phyloP scores from a whole-genome alignment of 768 basidiomycete species.

The Boletus barrowsii region DNA sequence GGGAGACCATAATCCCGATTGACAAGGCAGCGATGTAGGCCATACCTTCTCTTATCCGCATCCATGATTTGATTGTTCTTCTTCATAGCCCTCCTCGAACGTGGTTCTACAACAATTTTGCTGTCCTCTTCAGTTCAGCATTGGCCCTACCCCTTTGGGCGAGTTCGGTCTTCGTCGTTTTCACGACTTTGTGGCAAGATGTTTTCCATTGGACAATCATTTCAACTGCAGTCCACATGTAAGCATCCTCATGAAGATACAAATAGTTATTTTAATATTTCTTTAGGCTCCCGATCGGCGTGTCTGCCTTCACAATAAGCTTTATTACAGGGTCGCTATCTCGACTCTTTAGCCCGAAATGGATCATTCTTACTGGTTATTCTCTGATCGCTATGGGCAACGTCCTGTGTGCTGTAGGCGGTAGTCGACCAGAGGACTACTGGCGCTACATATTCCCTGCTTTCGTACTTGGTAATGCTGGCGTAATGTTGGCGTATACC shows the following conservation, averaged over 20 bases:
- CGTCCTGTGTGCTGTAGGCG: background rate
- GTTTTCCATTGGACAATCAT: constrained; percentile 42
- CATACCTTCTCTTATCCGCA: background rate
- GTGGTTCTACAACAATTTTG: constrained; percentile 36
- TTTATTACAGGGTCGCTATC: constrained; percentile 38
- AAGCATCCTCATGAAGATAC: constrained; percentile 5
- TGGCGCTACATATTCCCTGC: background rate
- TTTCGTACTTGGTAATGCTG: background rate
- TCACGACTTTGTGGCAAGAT: constrained; percentile 39
- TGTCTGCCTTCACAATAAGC: constrained; percentile 35
- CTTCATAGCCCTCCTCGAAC: constrained; percentile 12
- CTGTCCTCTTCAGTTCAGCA: constrained; percentile 35
- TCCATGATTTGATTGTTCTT: background rate
- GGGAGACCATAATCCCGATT: constrained; percentile 41
- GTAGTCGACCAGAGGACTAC: background rate
- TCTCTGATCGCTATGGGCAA: constrained; percentile 37
- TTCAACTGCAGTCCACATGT: constrained; percentile 40
- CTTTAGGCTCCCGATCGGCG: constrained; percentile 40
- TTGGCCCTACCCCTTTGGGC: constrained; percentile 43
- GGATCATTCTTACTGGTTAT: constrained; percentile 43
- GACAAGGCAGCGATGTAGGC: constrained; percentile 43
- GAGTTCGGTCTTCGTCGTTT: constrained; percentile 32
- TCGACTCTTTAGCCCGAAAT: constrained; percentile 39
- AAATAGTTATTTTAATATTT: background rate
- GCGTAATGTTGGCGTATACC: background rate